Evolutionary conservation across 352 stramenopile species (phyloP).

Genomic region (Elongisporangium prolatum): DNA sequence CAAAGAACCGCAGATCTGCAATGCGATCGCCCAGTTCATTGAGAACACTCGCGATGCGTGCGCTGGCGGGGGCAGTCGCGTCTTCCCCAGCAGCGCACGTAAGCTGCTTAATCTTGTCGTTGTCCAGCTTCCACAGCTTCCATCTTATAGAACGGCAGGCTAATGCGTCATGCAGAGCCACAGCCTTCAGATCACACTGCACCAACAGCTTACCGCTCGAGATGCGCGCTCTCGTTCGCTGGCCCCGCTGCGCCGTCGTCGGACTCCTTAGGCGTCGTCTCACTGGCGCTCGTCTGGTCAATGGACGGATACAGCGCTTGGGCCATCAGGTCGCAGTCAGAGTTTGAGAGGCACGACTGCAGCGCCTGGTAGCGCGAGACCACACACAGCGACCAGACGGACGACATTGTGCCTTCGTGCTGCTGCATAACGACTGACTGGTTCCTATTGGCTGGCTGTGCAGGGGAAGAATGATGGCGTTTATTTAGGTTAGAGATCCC

Average conservation of each 20-base stretch:
- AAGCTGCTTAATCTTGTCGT: conserved; percentile 47
- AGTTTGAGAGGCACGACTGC: conserved; percentile 23
- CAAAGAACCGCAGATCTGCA: conserved; percentile 48
- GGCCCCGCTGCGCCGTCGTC: conserved; percentile 1
- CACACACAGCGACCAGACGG: conserved; percentile 31
- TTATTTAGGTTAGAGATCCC: background rate
- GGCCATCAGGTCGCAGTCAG: conserved; percentile 17
- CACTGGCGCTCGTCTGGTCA: conserved; percentile 1
- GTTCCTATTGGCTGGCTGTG: too few relatives aligned
- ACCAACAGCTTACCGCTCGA: conserved; percentile 37
- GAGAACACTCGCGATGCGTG: background rate
- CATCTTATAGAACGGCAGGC: too few relatives aligned
- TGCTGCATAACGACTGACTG: too few relatives aligned
- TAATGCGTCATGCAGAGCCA: conserved; percentile 11
- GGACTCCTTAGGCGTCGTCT: background rate
- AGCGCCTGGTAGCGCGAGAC: conserved; percentile 35
- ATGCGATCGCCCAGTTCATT: conserved; percentile 16
- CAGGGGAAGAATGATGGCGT: too few relatives aligned
- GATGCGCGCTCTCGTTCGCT: conserved; percentile 21
- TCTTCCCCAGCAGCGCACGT: conserved; percentile 19
- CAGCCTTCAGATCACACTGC: background rate
- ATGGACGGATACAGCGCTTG: background rate
- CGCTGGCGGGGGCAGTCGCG: conserved; percentile 1
- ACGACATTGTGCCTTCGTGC: too few relatives aligned
- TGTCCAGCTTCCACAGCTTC: conserved; percentile 61